phyloP scores from a whole-genome alignment of 768 basidiomycete genomes.

The Gloeostereum incarnatum region DNA sequence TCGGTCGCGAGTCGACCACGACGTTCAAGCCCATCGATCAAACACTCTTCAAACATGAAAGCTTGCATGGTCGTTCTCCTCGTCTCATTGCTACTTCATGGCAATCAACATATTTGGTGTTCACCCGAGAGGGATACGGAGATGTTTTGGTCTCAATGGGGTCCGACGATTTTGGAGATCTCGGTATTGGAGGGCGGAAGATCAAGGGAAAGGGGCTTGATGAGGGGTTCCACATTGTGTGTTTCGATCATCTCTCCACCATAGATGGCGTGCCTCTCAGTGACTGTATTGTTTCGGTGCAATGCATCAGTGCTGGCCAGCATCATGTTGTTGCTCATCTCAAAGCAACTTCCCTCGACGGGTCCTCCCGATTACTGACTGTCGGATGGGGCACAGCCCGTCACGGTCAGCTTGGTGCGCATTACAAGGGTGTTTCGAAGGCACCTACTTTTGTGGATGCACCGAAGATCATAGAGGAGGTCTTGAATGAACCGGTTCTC shows the following conservation, averaged over 20 bases:
- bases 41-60: slow-evolving; percentile 21
- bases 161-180: slow-evolving; percentile 74
- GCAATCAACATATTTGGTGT: slow-evolving; percentile 76
- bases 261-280: slow-evolving; percentile 15
- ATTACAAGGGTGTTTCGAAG: slow-evolving; percentile 12
- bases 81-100: slow-evolving; percentile 58
- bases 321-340: slow-evolving; percentile 59
- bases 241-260: slow-evolving; percentile 28
- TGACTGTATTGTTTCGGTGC: slow-evolving; percentile 20
- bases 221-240: slow-evolving; percentile 27
- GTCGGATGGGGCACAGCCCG: slow-evolving; percentile 83
- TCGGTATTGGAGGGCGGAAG: slow-evolving; percentile 41
- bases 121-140: slow-evolving; percentile 28
- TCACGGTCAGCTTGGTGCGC: slow-evolving; percentile 73
- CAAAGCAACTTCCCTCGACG: slow-evolving; percentile 13
- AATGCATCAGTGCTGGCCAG: slow-evolving; percentile 52
- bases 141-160: slow-evolving; percentile 75
- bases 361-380: slow-evolving; percentile 15
- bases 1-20: slow-evolving; percentile 12
- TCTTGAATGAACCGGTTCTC: slow-evolving; percentile 18
- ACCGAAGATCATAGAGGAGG: slow-evolving; percentile 19
- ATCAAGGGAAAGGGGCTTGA: slow-evolving; percentile 8
- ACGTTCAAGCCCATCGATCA: slow-evolving; percentile 43
- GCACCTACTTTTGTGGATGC: slow-evolving; percentile 18
- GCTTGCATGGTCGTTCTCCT: slow-evolving; percentile 29